Percentiles rank a stretch among this genome's conserved stretches.
Evolutionary conservation across 257 asterid genomes (phyloP).

Genomic region (Lantana camara): DNA sequence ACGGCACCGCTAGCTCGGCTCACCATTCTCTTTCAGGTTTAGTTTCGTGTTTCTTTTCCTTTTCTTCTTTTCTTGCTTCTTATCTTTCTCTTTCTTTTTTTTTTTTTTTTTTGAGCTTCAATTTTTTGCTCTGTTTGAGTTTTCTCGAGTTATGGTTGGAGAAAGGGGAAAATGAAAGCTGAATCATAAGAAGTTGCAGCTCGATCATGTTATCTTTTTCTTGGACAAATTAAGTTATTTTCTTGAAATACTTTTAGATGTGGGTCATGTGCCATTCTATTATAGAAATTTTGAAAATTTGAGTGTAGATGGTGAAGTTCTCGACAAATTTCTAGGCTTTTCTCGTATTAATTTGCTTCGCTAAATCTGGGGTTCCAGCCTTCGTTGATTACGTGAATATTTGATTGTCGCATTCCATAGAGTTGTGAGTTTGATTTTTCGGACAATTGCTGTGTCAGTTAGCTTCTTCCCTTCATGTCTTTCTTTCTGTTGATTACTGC

Average conservation of each 20-base stretch:
- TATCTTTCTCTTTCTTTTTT: not conserved
- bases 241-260: too few relatives aligned
- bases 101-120: not conserved
- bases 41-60: not conserved
- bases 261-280: too few relatives aligned
- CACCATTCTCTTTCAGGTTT: slow-evolving; percentile 78
- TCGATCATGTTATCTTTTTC: not conserved
- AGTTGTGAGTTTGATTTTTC: not conserved
- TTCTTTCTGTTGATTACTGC: not conserved
- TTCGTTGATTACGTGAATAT: too few relatives aligned
- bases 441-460: not conserved
- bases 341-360: not conserved
- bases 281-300: too few relatives aligned
- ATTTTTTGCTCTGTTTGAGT: not conserved
- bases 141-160: not conserved
- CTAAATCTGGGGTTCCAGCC: too few relatives aligned
- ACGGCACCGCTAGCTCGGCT: slow-evolving; percentile 86
- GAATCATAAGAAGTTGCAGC: not conserved
- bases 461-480: not conserved
- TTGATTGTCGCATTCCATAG: too few relatives aligned
- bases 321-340: not conserved
- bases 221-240: not conserved
- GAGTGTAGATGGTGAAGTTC: too few relatives aligned
- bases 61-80: not conserved
- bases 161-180: slow-evolving; percentile 1